phyloP scores from a whole-genome alignment of 2,329 filamentous ascomycete genomes.

The Calonectria leucothoes region DNA sequence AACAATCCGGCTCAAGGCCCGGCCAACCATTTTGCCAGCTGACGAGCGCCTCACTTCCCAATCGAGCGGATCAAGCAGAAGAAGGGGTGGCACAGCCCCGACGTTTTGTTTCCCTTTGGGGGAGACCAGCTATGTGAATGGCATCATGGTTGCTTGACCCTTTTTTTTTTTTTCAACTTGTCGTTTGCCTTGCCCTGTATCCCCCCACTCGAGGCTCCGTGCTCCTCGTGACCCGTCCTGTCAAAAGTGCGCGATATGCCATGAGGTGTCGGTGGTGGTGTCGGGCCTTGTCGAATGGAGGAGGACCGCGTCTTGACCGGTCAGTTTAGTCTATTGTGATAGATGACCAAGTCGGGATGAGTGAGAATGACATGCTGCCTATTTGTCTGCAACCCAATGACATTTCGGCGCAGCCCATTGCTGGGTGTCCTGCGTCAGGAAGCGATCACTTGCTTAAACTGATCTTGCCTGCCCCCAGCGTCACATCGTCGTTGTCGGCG shows the following conservation, averaged over 20 bases:
- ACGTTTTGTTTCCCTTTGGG: not conserved
- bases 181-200: not conserved
- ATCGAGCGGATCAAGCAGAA: conserved; percentile 2
- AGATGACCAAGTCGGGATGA: conserved; percentile 37
- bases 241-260: conserved; percentile 5
- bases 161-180: not conserved
- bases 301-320: conserved; percentile 33
- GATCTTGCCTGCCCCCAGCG: conserved; percentile 15
- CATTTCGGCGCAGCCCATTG: not conserved
- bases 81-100: not conserved
- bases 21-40: conserved; percentile 1
- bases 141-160: conserved; percentile 19
- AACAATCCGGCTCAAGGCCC: not conserved
- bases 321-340: conserved; percentile 44
- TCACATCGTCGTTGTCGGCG: not conserved
- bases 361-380: conserved; percentile 11
- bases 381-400: not conserved
- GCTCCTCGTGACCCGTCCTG: not conserved
- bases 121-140: conserved; percentile 1
- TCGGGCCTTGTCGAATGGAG: conserved; percentile 7
- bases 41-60: conserved; percentile 7
- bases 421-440: not conserved
- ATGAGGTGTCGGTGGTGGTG: not conserved
- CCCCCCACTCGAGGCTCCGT: not conserved
- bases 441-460: not conserved